Percentiles rank a stretch among this genome's conserved stretches.
Conservation (phyloP, 441 rosid species). For the Pelargonium exstipulatum region DNA sequence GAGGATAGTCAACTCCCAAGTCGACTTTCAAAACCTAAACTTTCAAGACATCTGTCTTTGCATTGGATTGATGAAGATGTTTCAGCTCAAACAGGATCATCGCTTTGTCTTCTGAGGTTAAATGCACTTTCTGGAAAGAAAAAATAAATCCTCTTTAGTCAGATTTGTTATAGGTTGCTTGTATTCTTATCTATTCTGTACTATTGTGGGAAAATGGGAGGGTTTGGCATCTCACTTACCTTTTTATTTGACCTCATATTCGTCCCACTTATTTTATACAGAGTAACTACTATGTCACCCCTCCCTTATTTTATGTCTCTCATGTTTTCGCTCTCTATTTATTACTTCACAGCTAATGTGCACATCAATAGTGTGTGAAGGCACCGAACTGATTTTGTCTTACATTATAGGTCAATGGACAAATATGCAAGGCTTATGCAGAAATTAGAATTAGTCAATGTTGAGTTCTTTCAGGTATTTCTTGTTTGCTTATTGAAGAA, state of each 20-base stretch:
- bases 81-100: slow-evolving; percentile 88
- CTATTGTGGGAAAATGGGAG: not conserved
- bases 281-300: too few relatives aligned
- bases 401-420: slow-evolving; percentile 77
- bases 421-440: slow-evolving; percentile 98
- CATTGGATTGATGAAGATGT: slow-evolving; percentile 57
- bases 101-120: slow-evolving; percentile 90
- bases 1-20: slow-evolving; percentile 99
- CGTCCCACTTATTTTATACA: not conserved
- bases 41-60: slow-evolving; percentile 35
- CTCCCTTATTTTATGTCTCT: not conserved
- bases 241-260: not conserved
- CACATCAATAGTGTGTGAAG: not conserved
- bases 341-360: not conserved
- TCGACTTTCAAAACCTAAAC: slow-evolving; percentile 56
- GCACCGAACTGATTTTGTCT: slow-evolving; percentile 24
- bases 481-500: slow-evolving; percentile 16
- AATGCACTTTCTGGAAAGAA: slow-evolving; percentile 20
- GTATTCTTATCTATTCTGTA: not conserved
- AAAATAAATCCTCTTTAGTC: slow-evolving; percentile 3
- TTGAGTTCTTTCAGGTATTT: slow-evolving; percentile 84
- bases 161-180: slow-evolving; percentile 9
- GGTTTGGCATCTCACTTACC: not conserved
- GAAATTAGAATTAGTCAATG: slow-evolving; percentile 87
- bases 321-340: not conserved